phyloP scores from a whole-genome alignment of 768 basidiomycete genomes.

The Mycena filopes region DNA sequence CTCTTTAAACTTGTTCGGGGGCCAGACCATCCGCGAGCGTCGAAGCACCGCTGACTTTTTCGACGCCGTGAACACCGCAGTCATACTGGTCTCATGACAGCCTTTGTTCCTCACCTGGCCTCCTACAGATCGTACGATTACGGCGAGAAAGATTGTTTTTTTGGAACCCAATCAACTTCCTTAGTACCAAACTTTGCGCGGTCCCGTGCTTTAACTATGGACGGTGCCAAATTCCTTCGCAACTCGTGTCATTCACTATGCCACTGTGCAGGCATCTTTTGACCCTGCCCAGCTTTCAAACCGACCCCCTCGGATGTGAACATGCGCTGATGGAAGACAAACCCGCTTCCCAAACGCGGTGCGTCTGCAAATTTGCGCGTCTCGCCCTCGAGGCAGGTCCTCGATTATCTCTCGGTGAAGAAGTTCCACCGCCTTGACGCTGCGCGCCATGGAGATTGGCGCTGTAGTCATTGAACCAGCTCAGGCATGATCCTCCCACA shows the following conservation, averaged over 20 bases:
- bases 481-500: constrained; percentile 5
- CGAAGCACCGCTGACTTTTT: no score
- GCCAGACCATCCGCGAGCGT: no score
- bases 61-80: no score
- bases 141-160: neutral
- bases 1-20: no score
- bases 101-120: neutral
- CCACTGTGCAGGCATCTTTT: neutral
- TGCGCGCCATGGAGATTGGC: neutral
- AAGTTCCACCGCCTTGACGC: neutral
- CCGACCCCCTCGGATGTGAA: neutral
- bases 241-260: constrained; percentile 8
- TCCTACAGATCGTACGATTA: neutral
- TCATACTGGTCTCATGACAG: no score
- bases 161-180: neutral
- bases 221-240: neutral
- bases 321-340: neutral
- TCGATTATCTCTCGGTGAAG: neutral
- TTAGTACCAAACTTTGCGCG: neutral
- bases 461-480: neutral
- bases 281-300: neutral
- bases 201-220: neutral
- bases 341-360: no score
- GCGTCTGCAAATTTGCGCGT: no score
- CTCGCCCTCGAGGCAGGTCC: no score